These are phyloP conservation scores for Cryphonectria carpinicola DNA, from an alignment of 2,329 filamentous ascomycete species.

Conservation along the genomic window DNA sequence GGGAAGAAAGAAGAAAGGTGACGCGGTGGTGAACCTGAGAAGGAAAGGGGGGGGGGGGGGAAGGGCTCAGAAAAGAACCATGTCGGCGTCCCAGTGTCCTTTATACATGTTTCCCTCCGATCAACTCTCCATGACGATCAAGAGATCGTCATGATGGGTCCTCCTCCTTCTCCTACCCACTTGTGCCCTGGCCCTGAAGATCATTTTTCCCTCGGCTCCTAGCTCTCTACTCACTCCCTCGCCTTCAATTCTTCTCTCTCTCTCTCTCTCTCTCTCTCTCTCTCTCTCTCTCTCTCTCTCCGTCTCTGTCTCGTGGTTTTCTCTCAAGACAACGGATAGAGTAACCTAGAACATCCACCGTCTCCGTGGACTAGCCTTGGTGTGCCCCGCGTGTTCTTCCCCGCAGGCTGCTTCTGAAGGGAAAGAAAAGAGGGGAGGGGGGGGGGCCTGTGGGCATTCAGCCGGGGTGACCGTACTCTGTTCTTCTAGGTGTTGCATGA, in stretches of 20 bases:
- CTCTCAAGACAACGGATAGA: background rate
- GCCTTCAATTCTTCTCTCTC: background rate
- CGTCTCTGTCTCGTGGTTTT: background rate
- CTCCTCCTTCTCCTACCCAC: background rate
- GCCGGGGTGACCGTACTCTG: background rate
- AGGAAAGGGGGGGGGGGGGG: too few species aligned
- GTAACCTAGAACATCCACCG: background rate
- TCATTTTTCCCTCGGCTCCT: background rate
- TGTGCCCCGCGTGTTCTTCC: background rate
- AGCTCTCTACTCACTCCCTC: too few species aligned
- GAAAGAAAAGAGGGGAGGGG: too few species aligned
- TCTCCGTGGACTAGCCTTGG: background rate
- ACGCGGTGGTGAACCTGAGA: background rate
- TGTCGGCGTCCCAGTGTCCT: background rate
- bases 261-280: background rate
- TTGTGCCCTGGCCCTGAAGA: background rate
- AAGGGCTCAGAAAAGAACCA: background rate
- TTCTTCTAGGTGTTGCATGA: background rate
- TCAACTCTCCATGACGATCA: background rate
- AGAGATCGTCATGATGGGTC: background rate
- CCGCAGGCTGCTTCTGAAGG: background rate
- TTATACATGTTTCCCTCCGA: background rate
- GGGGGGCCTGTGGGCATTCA: background rate
- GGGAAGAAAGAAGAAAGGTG: background rate
- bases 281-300: background rate